phyloP scores from a whole-genome alignment of 768 basidiomycete genomes.

The Boletus insuetus region DNA sequence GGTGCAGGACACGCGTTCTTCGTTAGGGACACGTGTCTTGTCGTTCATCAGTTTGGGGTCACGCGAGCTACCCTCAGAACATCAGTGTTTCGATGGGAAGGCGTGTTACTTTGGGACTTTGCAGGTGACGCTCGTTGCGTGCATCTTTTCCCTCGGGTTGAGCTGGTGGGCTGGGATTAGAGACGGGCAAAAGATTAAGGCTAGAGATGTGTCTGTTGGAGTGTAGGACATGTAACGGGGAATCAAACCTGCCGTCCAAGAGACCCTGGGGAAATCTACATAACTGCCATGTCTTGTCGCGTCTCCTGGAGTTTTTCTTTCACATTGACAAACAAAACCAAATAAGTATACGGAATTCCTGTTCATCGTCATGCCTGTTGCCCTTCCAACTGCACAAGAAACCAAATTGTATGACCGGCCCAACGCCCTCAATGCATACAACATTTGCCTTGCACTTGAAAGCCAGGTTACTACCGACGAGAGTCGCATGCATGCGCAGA shows the following conservation, averaged over 20 bases:
- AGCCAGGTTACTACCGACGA: not conserved
- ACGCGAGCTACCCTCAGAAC: conserved; percentile 29
- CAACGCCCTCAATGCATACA: conserved; percentile 14
- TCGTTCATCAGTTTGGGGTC: not conserved
- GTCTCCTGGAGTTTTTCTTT: too few relatives aligned
- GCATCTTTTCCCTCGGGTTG: conserved; percentile 34
- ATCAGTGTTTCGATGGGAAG: conserved; percentile 55
- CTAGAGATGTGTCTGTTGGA: not conserved
- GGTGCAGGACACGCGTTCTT: not conserved
- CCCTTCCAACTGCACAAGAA: not conserved
- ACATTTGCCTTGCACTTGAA: not conserved
- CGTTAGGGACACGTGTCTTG: not conserved
- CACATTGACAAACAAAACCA: too few relatives aligned
- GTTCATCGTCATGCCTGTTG: too few relatives aligned
- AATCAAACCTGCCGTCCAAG: too few relatives aligned
- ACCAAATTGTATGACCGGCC: not conserved
- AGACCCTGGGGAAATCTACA: too few relatives aligned
- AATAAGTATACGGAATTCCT: too few relatives aligned
- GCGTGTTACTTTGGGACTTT: conserved; percentile 61
- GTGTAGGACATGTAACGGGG: not conserved
- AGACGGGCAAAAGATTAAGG: conserved; percentile 19
- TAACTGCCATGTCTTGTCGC: too few relatives aligned
- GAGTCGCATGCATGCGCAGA: not conserved
- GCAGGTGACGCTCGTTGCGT: conserved; percentile 42
- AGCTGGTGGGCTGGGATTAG: conserved; percentile 38